phyloP scores from a whole-genome alignment of 805 yeast genomes.

The Wickerhamiella azymoides region DNA sequence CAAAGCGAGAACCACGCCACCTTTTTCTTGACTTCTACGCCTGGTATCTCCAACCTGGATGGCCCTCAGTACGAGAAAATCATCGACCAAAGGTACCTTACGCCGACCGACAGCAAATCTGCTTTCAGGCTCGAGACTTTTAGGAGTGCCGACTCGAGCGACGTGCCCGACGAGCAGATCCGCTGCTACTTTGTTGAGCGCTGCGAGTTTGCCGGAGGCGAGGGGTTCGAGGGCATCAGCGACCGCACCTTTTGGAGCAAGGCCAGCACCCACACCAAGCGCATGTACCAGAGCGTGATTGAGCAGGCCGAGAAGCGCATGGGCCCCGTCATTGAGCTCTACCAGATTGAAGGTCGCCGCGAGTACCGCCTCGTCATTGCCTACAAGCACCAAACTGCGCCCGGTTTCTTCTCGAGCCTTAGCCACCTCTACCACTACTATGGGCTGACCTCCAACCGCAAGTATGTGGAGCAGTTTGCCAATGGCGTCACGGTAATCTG shows the following conservation, averaged over 20 bases:
- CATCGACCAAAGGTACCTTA: constrained; percentile 68
- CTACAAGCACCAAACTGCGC: constrained; percentile 68
- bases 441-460: constrained; percentile 69
- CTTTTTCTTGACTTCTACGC: constrained; percentile 61
- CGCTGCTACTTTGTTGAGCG: constrained; percentile 75
- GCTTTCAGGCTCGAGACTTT: constrained; percentile 45
- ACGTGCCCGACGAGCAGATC: constrained; percentile 35
- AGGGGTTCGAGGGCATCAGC: constrained; percentile 52
- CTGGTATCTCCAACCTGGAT: constrained; percentile 34
- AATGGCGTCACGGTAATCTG: constrained; percentile 81
- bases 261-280: constrained; percentile 67
- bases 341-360: constrained; percentile 60
- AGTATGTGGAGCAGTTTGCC: constrained; percentile 86
- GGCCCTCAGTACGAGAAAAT: constrained; percentile 48
- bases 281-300: constrained; percentile 59
- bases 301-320: constrained; percentile 54
- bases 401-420: constrained; percentile 77
- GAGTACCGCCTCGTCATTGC: constrained; percentile 86
- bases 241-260: constrained; percentile 67
- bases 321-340: constrained; percentile 87
- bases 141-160: constrained; percentile 34
- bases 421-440: constrained; percentile 80
- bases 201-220: constrained; percentile 31
- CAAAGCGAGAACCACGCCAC: constrained; percentile 80
- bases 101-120: constrained; percentile 29